phyloP scores from a whole-genome alignment of 495 filamentous ascomycete genomes.

The Hypoxylon fragiforme region DNA sequence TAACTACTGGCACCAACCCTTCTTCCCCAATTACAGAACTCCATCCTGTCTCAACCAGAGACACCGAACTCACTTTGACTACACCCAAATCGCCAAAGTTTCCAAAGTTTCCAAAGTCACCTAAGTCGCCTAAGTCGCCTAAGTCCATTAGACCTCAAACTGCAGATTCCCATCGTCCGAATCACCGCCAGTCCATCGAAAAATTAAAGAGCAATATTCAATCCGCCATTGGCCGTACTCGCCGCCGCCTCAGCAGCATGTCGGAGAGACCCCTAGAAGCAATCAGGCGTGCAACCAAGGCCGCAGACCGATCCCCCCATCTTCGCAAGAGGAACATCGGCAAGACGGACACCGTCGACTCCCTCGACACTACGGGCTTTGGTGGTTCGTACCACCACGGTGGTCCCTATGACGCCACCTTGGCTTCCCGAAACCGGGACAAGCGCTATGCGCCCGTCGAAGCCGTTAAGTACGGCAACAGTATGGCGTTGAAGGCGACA shows the following conservation, averaged over 20 bases:
- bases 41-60: too few species aligned
- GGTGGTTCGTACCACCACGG: constrained; percentile 80
- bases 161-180: background rate
- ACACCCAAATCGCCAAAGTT: too few species aligned
- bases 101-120: background rate
- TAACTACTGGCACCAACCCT: too few species aligned
- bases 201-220: background rate
- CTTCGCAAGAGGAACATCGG: constrained; percentile 65
- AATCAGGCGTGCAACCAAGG: constrained; percentile 58
- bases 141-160: background rate
- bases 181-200: background rate
- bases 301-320: constrained; percentile 64
- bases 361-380: constrained; percentile 64
- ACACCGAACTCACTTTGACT: too few species aligned
- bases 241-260: constrained; percentile 54
- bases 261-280: constrained; percentile 65
- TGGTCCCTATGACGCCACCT: constrained; percentile 87
- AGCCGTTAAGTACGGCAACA: constrained; percentile 73
- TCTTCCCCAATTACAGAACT: too few species aligned
- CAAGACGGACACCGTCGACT: constrained; percentile 78
- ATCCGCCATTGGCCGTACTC: background rate
- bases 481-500: constrained; percentile 79
- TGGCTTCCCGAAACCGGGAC: constrained; percentile 69
- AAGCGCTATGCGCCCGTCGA: constrained; percentile 70
- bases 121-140: background rate